Conservation (phyloP, 495 filamentous ascomycete genomes). For the Penicillium salamii region DNA sequence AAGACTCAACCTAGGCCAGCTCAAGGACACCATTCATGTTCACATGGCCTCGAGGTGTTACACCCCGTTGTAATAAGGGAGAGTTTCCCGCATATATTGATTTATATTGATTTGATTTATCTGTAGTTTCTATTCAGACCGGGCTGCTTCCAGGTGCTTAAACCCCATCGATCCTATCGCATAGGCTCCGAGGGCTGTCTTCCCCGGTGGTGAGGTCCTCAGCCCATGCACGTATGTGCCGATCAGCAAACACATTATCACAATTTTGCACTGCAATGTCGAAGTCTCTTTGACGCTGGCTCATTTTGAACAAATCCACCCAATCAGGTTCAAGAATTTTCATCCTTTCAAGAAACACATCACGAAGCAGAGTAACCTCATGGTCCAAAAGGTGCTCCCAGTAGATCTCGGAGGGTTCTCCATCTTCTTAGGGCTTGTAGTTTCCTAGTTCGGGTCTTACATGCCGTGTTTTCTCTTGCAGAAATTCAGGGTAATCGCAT, state of each 20-base stretch:
- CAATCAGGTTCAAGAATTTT: constrained; percentile 12
- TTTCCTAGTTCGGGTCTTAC: constrained; percentile 24
- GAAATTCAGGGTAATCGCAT: constrained; percentile 42
- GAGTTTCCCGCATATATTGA: too few relatives aligned
- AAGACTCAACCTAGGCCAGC: too few relatives aligned
- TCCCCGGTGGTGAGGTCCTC: not conserved
- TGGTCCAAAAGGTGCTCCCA: constrained; percentile 23
- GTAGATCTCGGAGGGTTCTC: constrained; percentile 23
- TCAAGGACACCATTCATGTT: too few relatives aligned
- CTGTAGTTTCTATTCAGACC: too few relatives aligned
- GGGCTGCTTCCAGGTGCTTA: too few relatives aligned
- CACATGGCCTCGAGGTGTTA: too few relatives aligned
- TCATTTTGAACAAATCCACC: constrained; percentile 11
- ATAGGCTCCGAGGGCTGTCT: not conserved
- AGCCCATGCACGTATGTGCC: not conserved
- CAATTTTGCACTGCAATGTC: not conserved
- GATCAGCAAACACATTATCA: not conserved
- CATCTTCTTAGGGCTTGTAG: too few relatives aligned
- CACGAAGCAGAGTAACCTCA: constrained; percentile 33
- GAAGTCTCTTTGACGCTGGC: constrained; percentile 11
- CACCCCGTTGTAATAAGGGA: too few relatives aligned
- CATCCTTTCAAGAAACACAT: constrained; percentile 33
- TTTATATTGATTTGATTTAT: too few relatives aligned
- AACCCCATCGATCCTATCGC: not conserved
- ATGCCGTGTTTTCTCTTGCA: constrained; percentile 21